phyloP scores from a whole-genome alignment of 2,329 filamentous ascomycete species.

The Sarocladiaceae sp. region DNA sequence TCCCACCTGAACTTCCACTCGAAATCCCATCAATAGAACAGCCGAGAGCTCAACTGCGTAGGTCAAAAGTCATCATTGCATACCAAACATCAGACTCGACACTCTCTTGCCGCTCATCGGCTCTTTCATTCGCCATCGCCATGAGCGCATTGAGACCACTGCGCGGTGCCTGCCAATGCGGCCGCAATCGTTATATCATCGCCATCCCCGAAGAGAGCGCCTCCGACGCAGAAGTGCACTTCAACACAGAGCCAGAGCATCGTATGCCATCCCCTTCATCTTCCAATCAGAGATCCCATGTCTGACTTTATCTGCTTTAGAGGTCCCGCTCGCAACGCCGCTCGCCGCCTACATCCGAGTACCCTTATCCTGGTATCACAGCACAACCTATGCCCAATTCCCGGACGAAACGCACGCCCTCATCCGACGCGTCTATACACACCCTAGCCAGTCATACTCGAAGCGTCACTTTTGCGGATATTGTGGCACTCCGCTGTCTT shows the following conservation, averaged over 20 bases:
- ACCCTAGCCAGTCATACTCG: conserved; percentile 48
- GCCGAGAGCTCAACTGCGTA: too few relatives aligned
- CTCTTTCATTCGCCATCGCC: too few relatives aligned
- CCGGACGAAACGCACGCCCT: conserved; percentile 65
- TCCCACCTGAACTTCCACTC: neutral
- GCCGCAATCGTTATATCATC: conserved; percentile 76
- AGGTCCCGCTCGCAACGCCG: conserved; percentile 64
- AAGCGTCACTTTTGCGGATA: conserved; percentile 85
- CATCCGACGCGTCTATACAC: conserved; percentile 63
- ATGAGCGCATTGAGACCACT: conserved; percentile 51
- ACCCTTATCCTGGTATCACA: conserved; percentile 74
- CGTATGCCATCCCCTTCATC: conserved; percentile 49
- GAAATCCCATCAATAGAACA: too few relatives aligned
- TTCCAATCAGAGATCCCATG: neutral
- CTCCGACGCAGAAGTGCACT: conserved; percentile 61
- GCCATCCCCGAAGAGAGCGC: conserved; percentile 54
- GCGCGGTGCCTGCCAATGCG: conserved; percentile 76
- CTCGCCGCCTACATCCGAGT: conserved; percentile 78
- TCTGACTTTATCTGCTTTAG: conserved; percentile 20
- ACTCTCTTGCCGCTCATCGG: too few relatives aligned
- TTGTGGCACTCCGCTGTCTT: conserved; percentile 79
- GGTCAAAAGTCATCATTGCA: too few relatives aligned
- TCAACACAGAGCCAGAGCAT: conserved; percentile 63
- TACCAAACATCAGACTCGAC: too few relatives aligned
- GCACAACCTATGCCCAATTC: conserved; percentile 67